Evolutionary conservation across 345 rosid species (phyloP).

Genomic region (Hibiscus trionum): DNA sequence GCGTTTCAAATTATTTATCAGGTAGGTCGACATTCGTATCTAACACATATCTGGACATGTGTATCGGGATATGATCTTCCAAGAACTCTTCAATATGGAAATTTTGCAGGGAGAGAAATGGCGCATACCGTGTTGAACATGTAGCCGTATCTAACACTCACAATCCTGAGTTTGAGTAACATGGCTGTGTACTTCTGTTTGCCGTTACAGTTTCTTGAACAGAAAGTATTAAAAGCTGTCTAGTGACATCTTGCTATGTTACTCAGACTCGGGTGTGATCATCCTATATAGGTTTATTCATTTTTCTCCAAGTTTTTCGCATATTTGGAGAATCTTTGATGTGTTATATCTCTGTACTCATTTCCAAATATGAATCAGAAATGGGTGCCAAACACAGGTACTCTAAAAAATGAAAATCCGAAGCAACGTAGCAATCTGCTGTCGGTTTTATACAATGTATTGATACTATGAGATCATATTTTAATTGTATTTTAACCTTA

Average conservation of each 20-base stretch:
- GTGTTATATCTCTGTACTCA: not conserved
- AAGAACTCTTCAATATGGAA: not conserved
- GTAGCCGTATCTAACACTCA: not conserved
- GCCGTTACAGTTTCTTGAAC: not conserved
- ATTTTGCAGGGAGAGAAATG: not conserved
- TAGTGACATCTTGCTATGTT: not conserved
- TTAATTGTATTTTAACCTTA: not conserved
- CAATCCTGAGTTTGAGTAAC: not conserved
- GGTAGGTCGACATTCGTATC: slow-evolving; percentile 24
- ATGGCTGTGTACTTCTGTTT: not conserved
- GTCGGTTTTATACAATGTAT: not conserved
- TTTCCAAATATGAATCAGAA: not conserved
- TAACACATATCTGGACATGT: not conserved
- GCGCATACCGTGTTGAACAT: not conserved
- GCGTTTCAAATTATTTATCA: slow-evolving; percentile 66
- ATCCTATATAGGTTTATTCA: not conserved
- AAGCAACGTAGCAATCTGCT: not conserved
- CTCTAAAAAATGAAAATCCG: not conserved
- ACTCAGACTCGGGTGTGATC: not conserved
- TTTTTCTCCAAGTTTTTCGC: not conserved
- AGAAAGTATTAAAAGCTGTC: not conserved
- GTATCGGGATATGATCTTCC: not conserved
- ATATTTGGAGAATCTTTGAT: not conserved
- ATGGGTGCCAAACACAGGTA: not conserved
- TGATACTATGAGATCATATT: not conserved